Evolutionary conservation across 1,284 basidiomycete genomes (phyloP).

Genomic region (Ceratorhiza oryzae-sativae): DNA sequence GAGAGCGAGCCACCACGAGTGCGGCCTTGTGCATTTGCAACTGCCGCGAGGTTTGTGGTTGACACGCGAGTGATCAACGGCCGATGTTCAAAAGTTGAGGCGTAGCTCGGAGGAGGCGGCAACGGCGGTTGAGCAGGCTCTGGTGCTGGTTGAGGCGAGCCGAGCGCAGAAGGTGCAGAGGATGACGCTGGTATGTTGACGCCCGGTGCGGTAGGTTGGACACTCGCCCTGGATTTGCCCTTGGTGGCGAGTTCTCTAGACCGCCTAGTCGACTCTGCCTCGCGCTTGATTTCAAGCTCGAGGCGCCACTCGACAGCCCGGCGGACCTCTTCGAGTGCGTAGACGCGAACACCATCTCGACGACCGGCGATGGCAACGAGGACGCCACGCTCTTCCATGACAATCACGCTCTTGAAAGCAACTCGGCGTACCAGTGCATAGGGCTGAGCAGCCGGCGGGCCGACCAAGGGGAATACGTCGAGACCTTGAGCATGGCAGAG

Average conservation of each 20-base stretch:
- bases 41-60: slow-evolving; percentile 44
- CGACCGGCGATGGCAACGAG: slow-evolving; percentile 82
- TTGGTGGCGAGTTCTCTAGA: slow-evolving; percentile 29
- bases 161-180: slow-evolving; percentile 22
- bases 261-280: slow-evolving; percentile 61
- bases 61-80: slow-evolving; percentile 37
- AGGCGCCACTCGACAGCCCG: slow-evolving; percentile 84
- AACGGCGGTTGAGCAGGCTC: neutral
- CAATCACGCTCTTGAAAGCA: slow-evolving; percentile 80
- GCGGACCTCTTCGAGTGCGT: slow-evolving; percentile 81
- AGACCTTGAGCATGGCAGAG: slow-evolving; percentile 82
- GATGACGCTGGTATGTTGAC: slow-evolving; percentile 25
- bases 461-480: slow-evolving; percentile 74
- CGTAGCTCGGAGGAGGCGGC: slow-evolving; percentile 38
- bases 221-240: slow-evolving; percentile 16
- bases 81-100: slow-evolving; percentile 32
- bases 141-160: neutral
- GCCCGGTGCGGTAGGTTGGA: neutral
- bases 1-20: slow-evolving; percentile 64
- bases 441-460: slow-evolving; percentile 73
- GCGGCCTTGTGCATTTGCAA: slow-evolving; percentile 53
- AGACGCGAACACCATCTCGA: slow-evolving; percentile 81
- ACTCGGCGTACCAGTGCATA: slow-evolving; percentile 80
- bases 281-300: slow-evolving; percentile 70
- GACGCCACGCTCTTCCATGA: slow-evolving; percentile 86